Conservation (phyloP, 768 basidiomycete genomes). For the Candolleomyces aberdarensis region DNA sequence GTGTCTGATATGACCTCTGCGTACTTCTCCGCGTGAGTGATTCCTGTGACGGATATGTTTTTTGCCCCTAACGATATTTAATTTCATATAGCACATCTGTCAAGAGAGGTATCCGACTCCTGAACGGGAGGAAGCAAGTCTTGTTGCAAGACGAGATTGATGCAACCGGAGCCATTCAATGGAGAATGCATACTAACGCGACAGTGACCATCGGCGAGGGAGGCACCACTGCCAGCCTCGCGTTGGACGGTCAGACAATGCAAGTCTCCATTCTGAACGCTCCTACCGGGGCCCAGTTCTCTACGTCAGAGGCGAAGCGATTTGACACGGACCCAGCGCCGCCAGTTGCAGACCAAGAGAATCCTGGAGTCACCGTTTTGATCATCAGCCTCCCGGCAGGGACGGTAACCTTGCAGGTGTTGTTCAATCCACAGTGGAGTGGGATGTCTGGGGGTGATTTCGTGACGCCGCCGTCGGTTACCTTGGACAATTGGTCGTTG, state of each 20-base stretch:
- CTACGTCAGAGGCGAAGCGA: conserved; percentile 50
- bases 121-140: conserved; percentile 85
- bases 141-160: conserved; percentile 91
- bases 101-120: conserved; percentile 77
- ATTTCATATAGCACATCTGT: conserved; percentile 51
- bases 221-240: conserved; percentile 72
- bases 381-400: conserved; percentile 69
- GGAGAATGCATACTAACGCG: conserved; percentile 97
- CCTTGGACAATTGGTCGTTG: conserved; percentile 71
- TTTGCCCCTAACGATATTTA: conserved; percentile 12
- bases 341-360: conserved; percentile 69
- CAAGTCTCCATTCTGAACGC: conserved; percentile 65
- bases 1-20: conserved; percentile 72
- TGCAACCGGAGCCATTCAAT: conserved; percentile 57
- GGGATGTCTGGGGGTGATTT: conserved; percentile 56
- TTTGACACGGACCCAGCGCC: conserved; percentile 48
- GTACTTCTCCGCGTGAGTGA: conserved; percentile 67
- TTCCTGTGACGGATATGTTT: background rate
- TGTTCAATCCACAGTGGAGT: conserved; percentile 92
- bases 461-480: conserved; percentile 69
- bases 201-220: conserved; percentile 47
- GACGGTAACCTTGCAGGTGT: conserved; percentile 70
- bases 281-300: conserved; percentile 65
- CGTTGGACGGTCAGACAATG: conserved; percentile 66
- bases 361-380: conserved; percentile 81